Base-by-base conservation (phyloP, 306 rosid genomes). In the Betula pendula region DNA sequence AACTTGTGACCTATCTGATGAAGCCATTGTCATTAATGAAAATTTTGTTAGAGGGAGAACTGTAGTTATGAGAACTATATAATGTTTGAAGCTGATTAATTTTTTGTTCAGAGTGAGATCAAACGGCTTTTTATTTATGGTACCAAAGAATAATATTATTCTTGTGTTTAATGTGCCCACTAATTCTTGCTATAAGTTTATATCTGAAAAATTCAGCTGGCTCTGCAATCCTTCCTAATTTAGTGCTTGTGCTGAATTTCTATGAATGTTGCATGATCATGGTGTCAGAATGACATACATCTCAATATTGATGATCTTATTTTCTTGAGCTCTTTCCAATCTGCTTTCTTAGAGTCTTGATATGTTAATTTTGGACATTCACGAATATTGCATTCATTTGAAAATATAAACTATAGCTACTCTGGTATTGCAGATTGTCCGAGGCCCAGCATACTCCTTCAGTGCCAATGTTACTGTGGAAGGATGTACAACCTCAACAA, bases 391-490 rank as follows among this genome's bases (percentile, higher is more conserved):
- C 40, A 22, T 53, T 49, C 24, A 35, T 63, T 45, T 27, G 51
- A 27, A 75, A 44, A 55, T 72, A 51, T 16, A 76, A 75, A 33
- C 33, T 38, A 38, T 19, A 63, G 38, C 70, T 75, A 14, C 52
- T 66, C 74, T 73, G 70, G 66, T 60, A 75, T 15, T 83, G 79
- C 94, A 95, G 99, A 92, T 95, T 72, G 84, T 31, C 70, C 89
- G 97, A 19, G 97, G 96, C 42, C 58, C 94, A 5, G 1, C 90
- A 22, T 95, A 86, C 82, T 79, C 91, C 68, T 92, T 89, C 82
- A 88, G 83, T 65, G 97, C 91, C 78, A 95, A 95, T 82, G 81
- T 95, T 25, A 95, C 87, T 19, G 91, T 95, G 40, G 96, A 91
- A 79, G 96, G 96, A 75, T 95, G 99, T 84, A 77, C 85, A 44